These are phyloP conservation scores for Corynascus novoguineensis DNA, from an alignment of 495 filamentous ascomycete genomes.

Conservation along the genomic window DNA sequence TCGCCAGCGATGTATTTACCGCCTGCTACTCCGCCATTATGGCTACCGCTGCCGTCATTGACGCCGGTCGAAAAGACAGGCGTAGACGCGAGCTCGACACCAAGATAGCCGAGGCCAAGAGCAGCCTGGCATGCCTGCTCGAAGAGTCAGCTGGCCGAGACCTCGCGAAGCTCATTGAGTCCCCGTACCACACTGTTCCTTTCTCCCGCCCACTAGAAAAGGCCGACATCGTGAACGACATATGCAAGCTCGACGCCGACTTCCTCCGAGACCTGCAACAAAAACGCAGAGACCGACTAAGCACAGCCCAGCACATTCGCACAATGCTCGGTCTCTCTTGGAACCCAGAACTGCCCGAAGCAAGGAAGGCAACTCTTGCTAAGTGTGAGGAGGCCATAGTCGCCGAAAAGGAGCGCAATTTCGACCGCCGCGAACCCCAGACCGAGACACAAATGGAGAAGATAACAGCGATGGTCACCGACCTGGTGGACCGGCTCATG, in stretches of 20 bases:
- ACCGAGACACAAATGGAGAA: conserved; percentile 13
- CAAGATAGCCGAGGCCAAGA: conserved; percentile 45
- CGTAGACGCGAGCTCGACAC: conserved; percentile 59
- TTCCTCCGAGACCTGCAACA: background rate
- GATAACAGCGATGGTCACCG: conserved; percentile 14
- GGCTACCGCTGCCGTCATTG: conserved; percentile 62
- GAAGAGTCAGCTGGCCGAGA: conserved; percentile 19
- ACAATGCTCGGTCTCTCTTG: conserved; percentile 2
- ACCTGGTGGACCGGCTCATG: conserved; percentile 26
- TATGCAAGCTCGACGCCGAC: conserved; percentile 6
- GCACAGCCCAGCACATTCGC: background rate
- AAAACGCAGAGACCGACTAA: background rate
- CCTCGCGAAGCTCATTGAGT: conserved; percentile 14
- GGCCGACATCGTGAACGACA: conserved; percentile 1
- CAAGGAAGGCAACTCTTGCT: conserved; percentile 2
- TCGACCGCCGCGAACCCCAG: conserved; percentile 13
- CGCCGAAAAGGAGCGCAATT: conserved; percentile 4
- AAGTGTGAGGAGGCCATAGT: conserved; percentile 13
- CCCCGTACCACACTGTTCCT: conserved; percentile 1
- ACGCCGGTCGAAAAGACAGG: conserved; percentile 57
- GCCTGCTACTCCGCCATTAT: conserved; percentile 67
- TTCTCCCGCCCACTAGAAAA: background rate
- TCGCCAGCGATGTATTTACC: conserved; percentile 59
- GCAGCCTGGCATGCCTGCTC: conserved; percentile 13
- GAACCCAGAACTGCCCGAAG: background rate